Evolutionary conservation across 2,329 filamentous ascomycete species (phyloP), one percentile per base, ranked within the genome.

Genomic region (Neurospora sp.): DNA sequence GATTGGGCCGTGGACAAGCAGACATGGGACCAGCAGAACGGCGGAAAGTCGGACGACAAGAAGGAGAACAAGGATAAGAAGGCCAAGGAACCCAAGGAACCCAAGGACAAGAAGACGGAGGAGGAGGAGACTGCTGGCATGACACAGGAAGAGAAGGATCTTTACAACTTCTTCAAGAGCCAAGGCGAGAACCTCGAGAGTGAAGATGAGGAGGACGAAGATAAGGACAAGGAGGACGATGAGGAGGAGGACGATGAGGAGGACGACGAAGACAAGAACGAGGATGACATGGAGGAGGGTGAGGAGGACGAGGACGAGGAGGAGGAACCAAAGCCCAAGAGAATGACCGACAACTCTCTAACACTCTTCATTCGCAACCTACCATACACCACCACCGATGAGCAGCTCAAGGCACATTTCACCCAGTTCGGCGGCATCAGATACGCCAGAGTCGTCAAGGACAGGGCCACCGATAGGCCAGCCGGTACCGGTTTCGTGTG

Each of bases 1-100:
- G 96, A 99, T 81, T 99, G 93, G 93, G 95, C 96, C 39, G 93
- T 98, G 3, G 93, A 97, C 72, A 97, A 96, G 82, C 86, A 90
- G 58, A 89, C 90, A 7, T 99, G 93, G 93, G 87, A 94, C 72
- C 85, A 89, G 73, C 85, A 89, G 69, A 58, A 28, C 23, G 52
- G 52, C 9, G 52, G 13, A 33, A 78, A 82, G 66, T 76, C 76
- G 33, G 79, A 80, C 3, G 79, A 78, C 7, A 79, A 82, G 67
- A 76, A 78, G 70, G 72, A 73, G 33, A 79, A 78, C 71, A 78
- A 77, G 68, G 71, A 73, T 74, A 84, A 84, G 72, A 81, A 81
- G 72, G 82, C 84, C 6, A 72, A 68, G 58, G 79, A 82, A 6
- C 76, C 75, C 2, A 79, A 81, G 8, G 75, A 75, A 19, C 69